These are phyloP conservation scores for Calocybe indica DNA, from an alignment of 768 basidiomycete species.

Conservation along the genomic window DNA sequence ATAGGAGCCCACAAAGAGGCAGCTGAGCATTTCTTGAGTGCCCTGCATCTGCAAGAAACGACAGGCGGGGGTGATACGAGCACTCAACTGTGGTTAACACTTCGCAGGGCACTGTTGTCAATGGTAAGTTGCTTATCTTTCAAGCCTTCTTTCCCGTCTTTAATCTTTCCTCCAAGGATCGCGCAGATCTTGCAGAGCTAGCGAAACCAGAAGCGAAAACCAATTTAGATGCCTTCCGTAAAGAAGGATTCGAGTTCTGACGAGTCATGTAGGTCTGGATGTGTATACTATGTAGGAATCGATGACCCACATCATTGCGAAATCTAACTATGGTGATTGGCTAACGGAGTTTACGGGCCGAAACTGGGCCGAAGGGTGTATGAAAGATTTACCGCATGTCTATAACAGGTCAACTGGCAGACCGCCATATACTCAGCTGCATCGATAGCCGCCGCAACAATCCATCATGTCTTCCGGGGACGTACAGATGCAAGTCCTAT, in stretches of 20 bases:
- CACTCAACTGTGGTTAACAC: conserved; percentile 85
- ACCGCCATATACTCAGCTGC: not conserved
- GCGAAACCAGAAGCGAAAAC: conserved; percentile 58
- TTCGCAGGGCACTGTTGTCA: conserved; percentile 71
- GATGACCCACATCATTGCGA: no score
- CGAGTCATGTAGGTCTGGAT: conserved; percentile 4
- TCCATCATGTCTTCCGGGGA: conserved; percentile 41
- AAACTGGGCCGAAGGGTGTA: no score
- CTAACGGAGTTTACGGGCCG: no score
- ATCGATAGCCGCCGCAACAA: not conserved
- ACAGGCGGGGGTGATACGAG: conserved; percentile 60
- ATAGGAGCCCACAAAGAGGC: conserved; percentile 95
- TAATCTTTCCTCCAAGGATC: conserved; percentile 41
- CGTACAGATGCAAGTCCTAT: conserved; percentile 27
- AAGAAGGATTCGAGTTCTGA: conserved; percentile 88
- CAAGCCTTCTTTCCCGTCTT: no score
- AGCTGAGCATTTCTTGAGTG: conserved; percentile 90
- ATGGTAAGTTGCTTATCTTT: conserved; percentile 47
- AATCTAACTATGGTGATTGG: no score
- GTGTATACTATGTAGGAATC: conserved; percentile 1
- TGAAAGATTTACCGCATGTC: no score
- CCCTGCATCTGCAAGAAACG: conserved; percentile 71
- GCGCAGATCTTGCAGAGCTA: conserved; percentile 74
- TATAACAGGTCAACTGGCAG: no score
- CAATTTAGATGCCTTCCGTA: conserved; percentile 67